Evolutionary conservation across 2,329 filamentous ascomycete species (phyloP).

Genomic region (Aphanoascus verrucosus): DNA sequence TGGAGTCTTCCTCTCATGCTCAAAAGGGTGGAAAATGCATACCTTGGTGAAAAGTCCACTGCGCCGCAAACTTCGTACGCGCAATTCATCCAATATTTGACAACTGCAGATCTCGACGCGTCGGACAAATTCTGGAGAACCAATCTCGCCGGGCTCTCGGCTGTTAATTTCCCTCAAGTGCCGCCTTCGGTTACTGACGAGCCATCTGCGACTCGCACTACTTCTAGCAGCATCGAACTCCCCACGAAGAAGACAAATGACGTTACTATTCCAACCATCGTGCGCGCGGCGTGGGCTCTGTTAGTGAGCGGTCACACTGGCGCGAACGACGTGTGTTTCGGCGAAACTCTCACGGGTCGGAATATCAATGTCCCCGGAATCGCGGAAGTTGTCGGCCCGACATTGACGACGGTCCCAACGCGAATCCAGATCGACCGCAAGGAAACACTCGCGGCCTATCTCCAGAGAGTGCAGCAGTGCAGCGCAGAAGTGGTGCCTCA

Average conservation of each 20-base stretch:
- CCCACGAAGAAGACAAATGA: constrained; percentile 8
- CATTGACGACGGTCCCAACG: constrained; percentile 33
- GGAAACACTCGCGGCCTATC: constrained; percentile 36
- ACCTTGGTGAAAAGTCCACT: constrained; percentile 16
- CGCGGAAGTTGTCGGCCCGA: constrained; percentile 32
- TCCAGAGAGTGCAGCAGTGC: constrained; percentile 45
- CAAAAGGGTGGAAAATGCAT: constrained; percentile 29
- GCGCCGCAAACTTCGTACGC: constrained; percentile 15
- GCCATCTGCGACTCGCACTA: constrained; percentile 7
- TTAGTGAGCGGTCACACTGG: constrained; percentile 28
- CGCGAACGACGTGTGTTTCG: constrained; percentile 33
- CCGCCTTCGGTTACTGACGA: constrained; percentile 10
- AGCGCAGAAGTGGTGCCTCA: constrained; percentile 46
- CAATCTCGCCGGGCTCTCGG: constrained; percentile 13
- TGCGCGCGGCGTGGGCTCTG: constrained; percentile 34
- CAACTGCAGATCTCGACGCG: constrained; percentile 11
- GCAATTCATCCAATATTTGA: constrained; percentile 21
- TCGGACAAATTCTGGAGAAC: constrained; percentile 18
- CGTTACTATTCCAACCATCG: constrained; percentile 25
- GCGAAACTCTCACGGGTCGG: constrained; percentile 33
- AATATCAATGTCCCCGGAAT: constrained; percentile 30
- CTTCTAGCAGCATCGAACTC: constrained; percentile 7
- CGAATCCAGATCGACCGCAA: constrained; percentile 25
- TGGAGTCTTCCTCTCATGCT: constrained; percentile 34
- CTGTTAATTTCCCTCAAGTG: constrained; percentile 15